phyloP scores from a whole-genome alignment of 352 stramenopile species.

The Globisporangium abappressorium region DNA sequence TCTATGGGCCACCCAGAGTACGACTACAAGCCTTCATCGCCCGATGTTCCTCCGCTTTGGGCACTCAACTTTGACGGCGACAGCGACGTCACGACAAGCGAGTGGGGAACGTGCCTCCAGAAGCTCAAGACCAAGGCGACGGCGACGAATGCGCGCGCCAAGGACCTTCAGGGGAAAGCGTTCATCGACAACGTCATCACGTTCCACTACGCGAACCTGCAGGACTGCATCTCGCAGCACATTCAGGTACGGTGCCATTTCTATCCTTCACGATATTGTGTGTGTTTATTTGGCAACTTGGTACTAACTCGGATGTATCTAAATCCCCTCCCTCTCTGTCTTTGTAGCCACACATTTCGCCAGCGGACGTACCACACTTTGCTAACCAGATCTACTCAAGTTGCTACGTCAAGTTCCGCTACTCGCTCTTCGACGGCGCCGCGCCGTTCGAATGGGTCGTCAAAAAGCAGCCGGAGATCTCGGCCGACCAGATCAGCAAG shows the following conservation, averaged over 20 bases:
- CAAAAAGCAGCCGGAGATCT: background rate
- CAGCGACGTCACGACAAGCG: background rate
- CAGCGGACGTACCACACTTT: background rate
- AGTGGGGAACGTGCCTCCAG: background rate
- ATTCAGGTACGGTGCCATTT: conserved; percentile 5
- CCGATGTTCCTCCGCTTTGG: conserved; percentile 15
- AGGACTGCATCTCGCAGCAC: conserved; percentile 24
- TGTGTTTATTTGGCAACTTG: background rate
- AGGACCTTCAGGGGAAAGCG: background rate
- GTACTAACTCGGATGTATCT: background rate
- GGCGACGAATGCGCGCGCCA: background rate
- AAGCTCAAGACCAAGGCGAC: background rate
- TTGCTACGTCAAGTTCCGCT: conserved; percentile 42
- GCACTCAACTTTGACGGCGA: conserved; percentile 5
- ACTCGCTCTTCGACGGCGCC: conserved; percentile 35
- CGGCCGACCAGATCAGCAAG: background rate
- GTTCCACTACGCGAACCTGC: conserved; percentile 39
- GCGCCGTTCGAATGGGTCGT: conserved; percentile 34
- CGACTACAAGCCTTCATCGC: conserved; percentile 6
- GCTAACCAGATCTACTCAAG: background rate
- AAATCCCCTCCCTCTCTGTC: background rate
- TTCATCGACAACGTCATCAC: conserved; percentile 20
- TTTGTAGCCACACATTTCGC: background rate
- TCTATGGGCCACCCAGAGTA: background rate
- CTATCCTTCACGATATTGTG: no score